Percentiles rank a stretch among this genome's conserved stretches.
These are phyloP conservation scores for Capsicum rhomboideum DNA, from an alignment of 257 asterid genomes.

Conservation along the genomic window DNA sequence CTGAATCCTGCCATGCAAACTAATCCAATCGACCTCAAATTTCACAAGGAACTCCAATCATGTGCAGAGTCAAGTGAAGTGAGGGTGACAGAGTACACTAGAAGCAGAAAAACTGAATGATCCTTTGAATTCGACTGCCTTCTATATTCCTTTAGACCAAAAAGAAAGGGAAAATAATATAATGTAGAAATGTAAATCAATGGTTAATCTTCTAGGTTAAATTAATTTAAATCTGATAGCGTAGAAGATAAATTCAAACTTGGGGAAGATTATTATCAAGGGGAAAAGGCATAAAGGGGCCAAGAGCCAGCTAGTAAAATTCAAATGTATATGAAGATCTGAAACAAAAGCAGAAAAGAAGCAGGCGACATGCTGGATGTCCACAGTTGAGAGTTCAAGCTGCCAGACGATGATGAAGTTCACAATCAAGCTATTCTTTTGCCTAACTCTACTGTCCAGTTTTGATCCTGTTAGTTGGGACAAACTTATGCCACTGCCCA, in stretches of 20 bases:
- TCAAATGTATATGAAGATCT: neutral
- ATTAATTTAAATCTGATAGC: neutral
- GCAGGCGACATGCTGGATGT: slow-evolving; percentile 51
- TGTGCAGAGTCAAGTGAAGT: neutral
- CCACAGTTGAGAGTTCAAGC: slow-evolving; percentile 4
- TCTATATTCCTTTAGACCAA: neutral
- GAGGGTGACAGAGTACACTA: neutral
- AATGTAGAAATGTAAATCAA: neutral
- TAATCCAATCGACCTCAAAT: neutral
- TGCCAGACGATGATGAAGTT: neutral
- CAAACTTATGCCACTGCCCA: neutral
- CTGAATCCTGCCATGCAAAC: neutral
- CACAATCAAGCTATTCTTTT: neutral
- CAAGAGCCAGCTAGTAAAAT: neutral
- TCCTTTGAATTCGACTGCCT: neutral
- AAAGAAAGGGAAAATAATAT: neutral
- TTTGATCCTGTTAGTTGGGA: neutral
- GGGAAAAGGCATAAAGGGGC: neutral
- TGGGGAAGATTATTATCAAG: neutral
- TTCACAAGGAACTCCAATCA: neutral
- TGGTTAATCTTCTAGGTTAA: neutral
- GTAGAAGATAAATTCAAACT: neutral
- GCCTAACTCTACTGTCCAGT: neutral
- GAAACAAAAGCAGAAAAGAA: neutral
- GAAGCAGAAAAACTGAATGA: neutral